Evolutionary conservation across 768 basidiomycete genomes (phyloP), one percentile per base, ranked within the genome.

Genomic region (Hebeloma cylindrosporum): DNA sequence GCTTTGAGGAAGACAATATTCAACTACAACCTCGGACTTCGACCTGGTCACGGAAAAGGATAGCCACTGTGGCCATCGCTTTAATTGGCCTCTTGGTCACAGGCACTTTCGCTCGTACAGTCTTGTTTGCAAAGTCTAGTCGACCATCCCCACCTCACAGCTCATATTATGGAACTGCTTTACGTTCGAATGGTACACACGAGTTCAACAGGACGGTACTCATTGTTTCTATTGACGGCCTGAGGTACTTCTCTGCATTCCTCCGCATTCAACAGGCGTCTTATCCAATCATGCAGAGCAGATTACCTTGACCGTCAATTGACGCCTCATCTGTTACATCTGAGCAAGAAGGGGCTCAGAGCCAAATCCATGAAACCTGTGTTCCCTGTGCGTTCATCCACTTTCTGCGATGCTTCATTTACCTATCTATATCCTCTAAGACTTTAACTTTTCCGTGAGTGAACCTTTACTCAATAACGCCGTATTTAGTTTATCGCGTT

Each of bases 381-480:
- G 5, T 94, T 94, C 53, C 93, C 93, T 4, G 89, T 90, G 49
- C 54, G 53, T 29, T 7, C 40, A 4, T 17, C 3, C 35, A 21
- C 26, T 11, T 5, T 34, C 30, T 26, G 28, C 14, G 30, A 16
- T 41, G 2, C 20, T 7, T 5, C 13, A 47, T 59, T 8, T 53
- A 14, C 13, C 23, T 48, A 38, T 53, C 43, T 43, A 18, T 31
- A 26, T 11, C 28, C n/a, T 26, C n/a, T 39, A 17, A 91, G 88
- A 89, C 90, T 1, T 63, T 93, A 53, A 95, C 93, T 2, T 95
- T 95, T 57, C 93, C 93, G 82, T 91, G 60, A 74, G 88, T 74
- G 5, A 21, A 48, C 11, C 7, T 29, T 29, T 47, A 5, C 10
- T n/a, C 17, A 30, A 18, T 20, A 0, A 9, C 41, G 22, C 7